Conservation (phyloP, 2,329 filamentous ascomycete genomes). For the Golovinomyces cichoracearum region DNA sequence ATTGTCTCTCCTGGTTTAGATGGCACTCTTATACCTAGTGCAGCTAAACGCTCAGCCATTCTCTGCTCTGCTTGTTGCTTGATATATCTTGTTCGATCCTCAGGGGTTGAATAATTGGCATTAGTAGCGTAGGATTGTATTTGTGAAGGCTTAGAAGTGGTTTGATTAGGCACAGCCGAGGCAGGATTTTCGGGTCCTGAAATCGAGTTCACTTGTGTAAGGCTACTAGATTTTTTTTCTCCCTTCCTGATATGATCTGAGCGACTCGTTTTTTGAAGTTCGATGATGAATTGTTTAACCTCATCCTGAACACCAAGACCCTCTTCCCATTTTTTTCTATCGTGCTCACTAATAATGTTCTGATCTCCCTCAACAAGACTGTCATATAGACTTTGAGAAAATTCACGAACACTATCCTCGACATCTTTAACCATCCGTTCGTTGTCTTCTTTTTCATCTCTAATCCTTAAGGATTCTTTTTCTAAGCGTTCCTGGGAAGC, state of each 20-base stretch:
- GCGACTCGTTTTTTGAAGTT: constrained; percentile 67
- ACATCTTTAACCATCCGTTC: constrained; percentile 93
- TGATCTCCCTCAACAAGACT: constrained; percentile 58
- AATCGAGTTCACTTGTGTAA: constrained; percentile 18
- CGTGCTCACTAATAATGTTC: constrained; percentile 59
- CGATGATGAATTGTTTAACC: constrained; percentile 92
- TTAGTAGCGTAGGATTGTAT: constrained; percentile 37
- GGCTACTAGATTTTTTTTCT: constrained; percentile 19
- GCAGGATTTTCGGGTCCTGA: constrained; percentile 17
- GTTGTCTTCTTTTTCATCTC: constrained; percentile 72
- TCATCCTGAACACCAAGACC: constrained; percentile 88
- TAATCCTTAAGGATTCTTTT: constrained; percentile 58
- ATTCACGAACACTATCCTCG: constrained; percentile 82
- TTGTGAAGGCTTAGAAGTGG: constrained; percentile 22
- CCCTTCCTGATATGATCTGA: constrained; percentile 40
- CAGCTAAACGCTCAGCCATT: constrained; percentile 87
- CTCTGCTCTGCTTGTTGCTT: constrained; percentile 91
- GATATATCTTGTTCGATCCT: constrained; percentile 85
- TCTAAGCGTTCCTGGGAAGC: constrained; percentile 67
- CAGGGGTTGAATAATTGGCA: constrained; percentile 63
- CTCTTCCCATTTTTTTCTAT: constrained; percentile 85
- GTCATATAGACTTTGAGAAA: constrained; percentile 61
- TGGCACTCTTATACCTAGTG: constrained; percentile 68
- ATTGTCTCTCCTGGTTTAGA: constrained; percentile 55
- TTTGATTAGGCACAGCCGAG: constrained; percentile 11